Conservation (phyloP, 371 early-diverging fungal species). For the Mucor circinelloides region DNA sequence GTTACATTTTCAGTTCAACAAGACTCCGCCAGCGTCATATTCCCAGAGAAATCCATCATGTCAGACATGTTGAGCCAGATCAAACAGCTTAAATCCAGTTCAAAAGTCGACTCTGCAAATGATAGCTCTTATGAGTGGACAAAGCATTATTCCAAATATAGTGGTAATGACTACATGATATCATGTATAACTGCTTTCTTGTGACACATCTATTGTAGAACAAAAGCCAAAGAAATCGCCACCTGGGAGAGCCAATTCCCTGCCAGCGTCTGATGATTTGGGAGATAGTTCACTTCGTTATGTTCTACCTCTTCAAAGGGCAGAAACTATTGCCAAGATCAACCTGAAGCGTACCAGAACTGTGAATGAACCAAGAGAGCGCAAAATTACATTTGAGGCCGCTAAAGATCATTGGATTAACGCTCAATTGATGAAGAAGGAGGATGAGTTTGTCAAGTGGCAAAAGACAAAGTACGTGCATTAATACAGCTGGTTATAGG, state of each 20-base stretch:
- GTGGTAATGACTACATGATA: neutral
- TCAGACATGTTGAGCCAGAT: constrained; percentile 23
- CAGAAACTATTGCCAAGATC: constrained; percentile 37
- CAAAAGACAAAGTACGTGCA: constrained; percentile 42
- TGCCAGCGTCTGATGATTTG: constrained; percentile 17
- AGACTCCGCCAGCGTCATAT: constrained; percentile 22
- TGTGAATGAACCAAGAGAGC: constrained; percentile 9
- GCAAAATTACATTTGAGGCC: constrained; percentile 13
- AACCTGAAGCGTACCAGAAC: constrained; percentile 39
- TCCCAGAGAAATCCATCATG: constrained; percentile 36
- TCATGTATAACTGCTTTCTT: neutral
- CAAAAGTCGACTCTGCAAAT: constrained; percentile 7
- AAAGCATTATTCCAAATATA: constrained; percentile 22
- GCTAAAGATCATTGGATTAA: constrained; percentile 68
- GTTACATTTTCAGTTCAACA: constrained; percentile 27
- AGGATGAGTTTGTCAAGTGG: constrained; percentile 58
- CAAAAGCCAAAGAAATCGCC: constrained; percentile 5
- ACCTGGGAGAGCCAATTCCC: constrained; percentile 24
- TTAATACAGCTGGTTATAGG: neutral
- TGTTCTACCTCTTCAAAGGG: constrained; percentile 38
- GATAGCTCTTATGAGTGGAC: constrained; percentile 30
- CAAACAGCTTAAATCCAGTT: constrained; percentile 8
- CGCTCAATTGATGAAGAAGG: constrained; percentile 53
- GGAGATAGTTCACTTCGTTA: constrained; percentile 28
- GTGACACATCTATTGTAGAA: neutral